Base-by-base conservation (phyloP, 2,329 filamentous ascomycete genomes). In the Epichloe baconii region DNA sequence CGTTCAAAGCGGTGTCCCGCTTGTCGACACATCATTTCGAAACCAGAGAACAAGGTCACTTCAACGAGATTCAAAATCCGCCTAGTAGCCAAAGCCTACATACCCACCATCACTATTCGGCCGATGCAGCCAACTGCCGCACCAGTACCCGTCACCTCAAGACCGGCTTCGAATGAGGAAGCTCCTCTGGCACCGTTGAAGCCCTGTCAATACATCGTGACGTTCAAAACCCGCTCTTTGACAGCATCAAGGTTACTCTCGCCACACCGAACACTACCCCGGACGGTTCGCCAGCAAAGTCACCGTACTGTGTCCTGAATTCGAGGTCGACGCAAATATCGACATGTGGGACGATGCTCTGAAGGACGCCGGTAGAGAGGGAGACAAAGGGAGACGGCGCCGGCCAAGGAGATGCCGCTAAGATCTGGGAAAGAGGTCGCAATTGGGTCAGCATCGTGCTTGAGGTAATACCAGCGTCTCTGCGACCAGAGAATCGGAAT, bases 401-500 rank as follows among this genome's bases (percentile, higher is more conserved):
- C 56, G 59, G 71, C 48, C 77, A 80, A 47, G 80, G 86, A 15
- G 89, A 95, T 66, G 87, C 87, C 0, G 93, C 91, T 49, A 97
- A 97, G 68, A 83, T 97, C n/a, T 98, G 88, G 86, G 90, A 96
- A 56, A 80, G 84, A 50, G 91, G 90, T 0, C 77, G 90, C 37
- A 98, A 97, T 66, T 96, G 90, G 87, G 93, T 93, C 15, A 93
- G 84, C 57, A 88, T 98, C 11, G 86, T 96, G 19, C 75, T 98
- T 26, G 93, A 98, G 65, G 85, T 98, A 14, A 79, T 96, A 0
- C 79, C 90, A 2, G 73, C 80, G 0, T 76, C 73, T 44, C 64
- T 82, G 21, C 65, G 66, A 38, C 57, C 70, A 1, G 71, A 73
- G 35, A 60, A 64, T 36, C 62, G 68, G 37, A 57, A 52, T 58